A percentile compares a stretch with the other conserved stretches of the same genome.
Conservation (phyloP, 257 asterid species). For the Solanum piurae region DNA sequence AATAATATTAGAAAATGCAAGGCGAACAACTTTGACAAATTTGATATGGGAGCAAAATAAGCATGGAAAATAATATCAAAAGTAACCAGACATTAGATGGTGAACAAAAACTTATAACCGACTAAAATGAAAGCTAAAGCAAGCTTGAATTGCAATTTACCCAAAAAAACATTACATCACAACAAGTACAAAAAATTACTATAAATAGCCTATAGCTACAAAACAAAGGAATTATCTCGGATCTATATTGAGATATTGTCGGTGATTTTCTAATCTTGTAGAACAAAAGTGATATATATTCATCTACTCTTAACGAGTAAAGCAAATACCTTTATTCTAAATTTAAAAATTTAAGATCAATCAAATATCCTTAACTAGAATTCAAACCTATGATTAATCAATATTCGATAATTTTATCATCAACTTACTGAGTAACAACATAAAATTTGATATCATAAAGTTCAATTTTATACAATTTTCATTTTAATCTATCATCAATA, state of each 20-base stretch:
- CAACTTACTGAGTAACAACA: background rate
- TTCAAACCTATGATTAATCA: background rate
- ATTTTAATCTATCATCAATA: too few species aligned
- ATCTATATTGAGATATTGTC: background rate
- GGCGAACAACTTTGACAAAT: background rate
- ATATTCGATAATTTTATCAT: background rate
- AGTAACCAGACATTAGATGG: background rate
- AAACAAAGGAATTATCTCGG: background rate
- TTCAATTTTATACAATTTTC: background rate
- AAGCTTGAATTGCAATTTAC: too few species aligned
- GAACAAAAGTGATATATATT: background rate
- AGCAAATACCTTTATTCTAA: too few species aligned
- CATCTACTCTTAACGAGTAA: too few species aligned
- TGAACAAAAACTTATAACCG: background rate
- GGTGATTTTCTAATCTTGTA: background rate
- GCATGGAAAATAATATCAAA: background rate
- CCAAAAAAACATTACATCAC: background rate
- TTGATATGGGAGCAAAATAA: background rate
- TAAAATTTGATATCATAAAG: background rate
- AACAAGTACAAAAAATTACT: background rate
- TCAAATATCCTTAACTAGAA: background rate
- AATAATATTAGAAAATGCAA: background rate
- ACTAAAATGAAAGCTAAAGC: too few species aligned
- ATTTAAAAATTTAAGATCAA: background rate
- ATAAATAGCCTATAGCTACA: background rate